Conservation (phyloP, 106 monocot species). For the Platanthera zijinensis region DNA sequence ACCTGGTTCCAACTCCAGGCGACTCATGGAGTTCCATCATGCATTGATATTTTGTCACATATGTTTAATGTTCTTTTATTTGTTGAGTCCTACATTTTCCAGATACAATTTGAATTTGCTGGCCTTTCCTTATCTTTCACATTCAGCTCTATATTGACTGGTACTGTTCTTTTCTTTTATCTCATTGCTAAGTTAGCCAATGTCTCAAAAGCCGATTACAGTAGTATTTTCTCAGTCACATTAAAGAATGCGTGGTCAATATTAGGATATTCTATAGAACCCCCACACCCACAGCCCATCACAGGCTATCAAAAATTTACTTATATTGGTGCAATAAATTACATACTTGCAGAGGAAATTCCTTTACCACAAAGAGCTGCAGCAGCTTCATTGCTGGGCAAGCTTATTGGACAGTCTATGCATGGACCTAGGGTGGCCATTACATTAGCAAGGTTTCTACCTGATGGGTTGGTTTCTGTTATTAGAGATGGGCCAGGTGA, state of each 20-base stretch:
- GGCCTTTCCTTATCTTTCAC: not conserved
- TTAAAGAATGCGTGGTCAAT: not conserved
- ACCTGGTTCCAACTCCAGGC: not conserved
- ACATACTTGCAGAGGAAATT: constrained; percentile 64
- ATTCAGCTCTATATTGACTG: not conserved
- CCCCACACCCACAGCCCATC: not conserved
- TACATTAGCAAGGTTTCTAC: constrained; percentile 89
- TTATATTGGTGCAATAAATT: not conserved
- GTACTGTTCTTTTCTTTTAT: not conserved
- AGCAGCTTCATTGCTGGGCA: constrained; percentile 90
- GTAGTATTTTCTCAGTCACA: not conserved
- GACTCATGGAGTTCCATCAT: not conserved
- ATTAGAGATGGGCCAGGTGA: constrained; percentile 97
- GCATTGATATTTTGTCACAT: not conserved
- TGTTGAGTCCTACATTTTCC: not conserved
- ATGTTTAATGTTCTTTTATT: not conserved
- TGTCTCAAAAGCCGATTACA: not conserved
- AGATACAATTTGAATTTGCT: not conserved
- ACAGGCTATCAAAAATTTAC: not conserved
- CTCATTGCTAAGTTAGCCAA: not conserved
- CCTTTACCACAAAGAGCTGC: constrained; percentile 90
- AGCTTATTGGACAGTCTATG: constrained; percentile 95
- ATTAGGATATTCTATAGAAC: not conserved
- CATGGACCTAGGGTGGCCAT: constrained; percentile 98
- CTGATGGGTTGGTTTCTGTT: constrained; percentile 93